These are phyloP conservation scores for Globisporangium mamillatum DNA, from an alignment of 352 stramenopile genomes.

Conservation along the genomic window DNA sequence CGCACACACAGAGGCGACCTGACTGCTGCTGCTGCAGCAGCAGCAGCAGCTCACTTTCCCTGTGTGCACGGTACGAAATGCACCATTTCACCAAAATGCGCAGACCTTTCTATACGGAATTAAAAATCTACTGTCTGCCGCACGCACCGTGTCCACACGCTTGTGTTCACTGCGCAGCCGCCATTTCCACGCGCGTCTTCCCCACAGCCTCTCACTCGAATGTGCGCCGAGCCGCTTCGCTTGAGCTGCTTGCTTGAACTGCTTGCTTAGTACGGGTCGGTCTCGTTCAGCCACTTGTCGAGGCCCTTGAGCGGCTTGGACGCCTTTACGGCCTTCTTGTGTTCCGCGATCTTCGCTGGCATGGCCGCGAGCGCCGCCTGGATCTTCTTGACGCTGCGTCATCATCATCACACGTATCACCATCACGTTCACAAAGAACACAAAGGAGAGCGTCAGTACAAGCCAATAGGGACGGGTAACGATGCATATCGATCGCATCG, in stretches of 20 bases:
- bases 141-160: neutral
- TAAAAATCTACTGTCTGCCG: conserved; percentile 14
- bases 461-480: neutral
- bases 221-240: neutral
- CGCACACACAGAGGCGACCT: neutral
- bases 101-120: conserved; percentile 12
- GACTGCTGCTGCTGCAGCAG: neutral
- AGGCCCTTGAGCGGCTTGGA: conserved; percentile 84
- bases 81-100: neutral
- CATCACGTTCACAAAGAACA: neutral
- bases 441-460: neutral
- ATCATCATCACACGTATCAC: neutral
- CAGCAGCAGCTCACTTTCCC: neutral
- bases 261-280: conserved; percentile 59
- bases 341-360: conserved; percentile 82
- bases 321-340: conserved; percentile 82
- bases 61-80: neutral
- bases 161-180: neutral
- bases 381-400: conserved; percentile 75
- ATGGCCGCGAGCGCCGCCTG: conserved; percentile 79
- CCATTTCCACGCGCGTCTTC: neutral
- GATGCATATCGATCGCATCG: neutral
- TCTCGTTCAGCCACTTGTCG: conserved; percentile 88
- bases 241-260: neutral
- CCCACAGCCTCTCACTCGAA: neutral